These are phyloP conservation scores for Ceratobasidium sp. DNA, from an alignment of 1,284 basidiomycete species.

Conservation along the genomic window DNA sequence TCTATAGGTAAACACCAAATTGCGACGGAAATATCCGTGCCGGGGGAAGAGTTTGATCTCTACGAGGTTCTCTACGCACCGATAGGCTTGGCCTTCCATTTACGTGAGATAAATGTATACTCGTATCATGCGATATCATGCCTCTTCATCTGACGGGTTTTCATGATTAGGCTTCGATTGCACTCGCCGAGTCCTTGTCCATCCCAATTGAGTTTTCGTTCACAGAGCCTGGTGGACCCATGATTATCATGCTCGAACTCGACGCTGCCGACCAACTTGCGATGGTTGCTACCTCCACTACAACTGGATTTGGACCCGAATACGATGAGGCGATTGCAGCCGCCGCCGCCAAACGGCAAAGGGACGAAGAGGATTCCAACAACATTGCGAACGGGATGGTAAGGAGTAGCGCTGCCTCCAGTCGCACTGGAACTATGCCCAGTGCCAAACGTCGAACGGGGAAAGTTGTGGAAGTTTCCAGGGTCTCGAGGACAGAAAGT, in stretches of 20 bases:
- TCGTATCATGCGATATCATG: slow-evolving; percentile 14
- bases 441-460: slow-evolving; percentile 31
- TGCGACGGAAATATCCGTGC: slow-evolving; percentile 67
- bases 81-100: slow-evolving; percentile 72
- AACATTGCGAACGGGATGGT: background rate
- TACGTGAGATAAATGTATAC: slow-evolving; percentile 78
- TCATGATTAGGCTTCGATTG: slow-evolving; percentile 66
- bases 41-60: slow-evolving; percentile 73
- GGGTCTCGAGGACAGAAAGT: slow-evolving; percentile 9
- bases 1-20: slow-evolving; percentile 55
- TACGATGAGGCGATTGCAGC: slow-evolving; percentile 37
- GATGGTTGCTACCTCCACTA: slow-evolving; percentile 42
- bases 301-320: slow-evolving; percentile 21
- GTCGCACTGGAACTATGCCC: background rate
- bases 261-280: slow-evolving; percentile 43
- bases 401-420: slow-evolving; percentile 21
- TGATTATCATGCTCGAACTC: slow-evolving; percentile 41
- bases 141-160: slow-evolving; percentile 30
- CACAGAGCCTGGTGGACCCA: slow-evolving; percentile 60
- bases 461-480: slow-evolving; percentile 23
- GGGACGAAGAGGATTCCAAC: slow-evolving; percentile 4
- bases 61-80: slow-evolving; percentile 68
- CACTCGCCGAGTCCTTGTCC: slow-evolving; percentile 71
- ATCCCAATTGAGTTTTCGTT: slow-evolving; percentile 70
- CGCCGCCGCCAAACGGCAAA: slow-evolving; percentile 28